These are phyloP conservation scores for Pyrenophora seminiperda DNA, from an alignment of 2,329 filamentous ascomycete genomes.

Conservation along the genomic window DNA sequence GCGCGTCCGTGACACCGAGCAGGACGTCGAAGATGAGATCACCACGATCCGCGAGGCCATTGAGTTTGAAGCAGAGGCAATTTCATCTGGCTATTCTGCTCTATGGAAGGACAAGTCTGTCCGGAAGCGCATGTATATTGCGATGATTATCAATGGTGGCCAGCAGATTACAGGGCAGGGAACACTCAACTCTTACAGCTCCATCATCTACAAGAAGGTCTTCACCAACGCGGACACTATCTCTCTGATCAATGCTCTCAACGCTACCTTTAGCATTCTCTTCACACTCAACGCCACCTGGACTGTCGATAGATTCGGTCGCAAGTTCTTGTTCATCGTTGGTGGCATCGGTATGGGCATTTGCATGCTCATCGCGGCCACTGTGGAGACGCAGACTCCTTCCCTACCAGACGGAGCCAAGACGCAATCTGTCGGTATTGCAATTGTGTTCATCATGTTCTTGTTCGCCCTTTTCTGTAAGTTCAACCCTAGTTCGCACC, in stretches of 20 bases:
- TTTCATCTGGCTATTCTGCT: conserved; percentile 65
- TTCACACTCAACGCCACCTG: conserved; percentile 76
- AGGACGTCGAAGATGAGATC: conserved; percentile 71
- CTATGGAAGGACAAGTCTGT: conserved; percentile 73
- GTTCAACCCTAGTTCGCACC: conserved; percentile 21
- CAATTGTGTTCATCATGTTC: conserved; percentile 72
- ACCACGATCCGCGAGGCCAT: conserved; percentile 69
- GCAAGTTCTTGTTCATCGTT: conserved; percentile 71
- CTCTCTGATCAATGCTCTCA: conserved; percentile 74
- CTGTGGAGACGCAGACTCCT: conserved; percentile 64
- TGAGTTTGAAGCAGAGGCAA: conserved; percentile 73
- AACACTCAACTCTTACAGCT: conserved; percentile 73
- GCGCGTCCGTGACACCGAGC: conserved; percentile 66
- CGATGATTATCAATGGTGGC: conserved; percentile 70
- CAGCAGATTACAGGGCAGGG: conserved; percentile 76
- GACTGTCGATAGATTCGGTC: conserved; percentile 73
- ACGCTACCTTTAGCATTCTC: conserved; percentile 72
- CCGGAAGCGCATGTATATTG: conserved; percentile 68
- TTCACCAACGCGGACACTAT: conserved; percentile 63
- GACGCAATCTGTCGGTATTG: conserved; percentile 64
- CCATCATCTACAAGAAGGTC: conserved; percentile 74
- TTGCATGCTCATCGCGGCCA: conserved; percentile 71
- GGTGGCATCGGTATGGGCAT: conserved; percentile 71
- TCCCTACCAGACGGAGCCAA: conserved; percentile 58
- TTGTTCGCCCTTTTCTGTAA: conserved; percentile 67